Percentiles rank a stretch among this genome's conserved stretches.
Conservation (phyloP, 202 grass and related monocot species). For the Schoenoplectus triqueter region DNA sequence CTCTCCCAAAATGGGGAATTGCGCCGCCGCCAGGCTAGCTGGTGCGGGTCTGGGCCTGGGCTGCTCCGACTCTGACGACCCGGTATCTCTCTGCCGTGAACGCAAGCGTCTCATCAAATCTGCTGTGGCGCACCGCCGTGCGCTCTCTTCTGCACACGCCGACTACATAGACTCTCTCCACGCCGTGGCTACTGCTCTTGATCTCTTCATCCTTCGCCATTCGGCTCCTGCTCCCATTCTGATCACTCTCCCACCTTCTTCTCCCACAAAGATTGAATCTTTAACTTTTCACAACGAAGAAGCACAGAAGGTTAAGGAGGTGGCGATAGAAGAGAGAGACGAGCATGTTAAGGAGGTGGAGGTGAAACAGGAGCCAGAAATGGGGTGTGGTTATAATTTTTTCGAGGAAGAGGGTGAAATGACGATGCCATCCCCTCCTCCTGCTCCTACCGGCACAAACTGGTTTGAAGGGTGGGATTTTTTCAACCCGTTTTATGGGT, state of each 20-base stretch:
- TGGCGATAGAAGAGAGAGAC: constrained; percentile 34
- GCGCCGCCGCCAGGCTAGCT: constrained; percentile 80
- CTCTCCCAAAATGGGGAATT: constrained; percentile 68
- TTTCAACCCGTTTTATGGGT: constrained; percentile 84
- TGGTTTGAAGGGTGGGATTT: constrained; percentile 74
- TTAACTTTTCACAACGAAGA: constrained; percentile 32
- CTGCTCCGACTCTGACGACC: constrained; percentile 57
- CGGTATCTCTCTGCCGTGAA: constrained; percentile 77
- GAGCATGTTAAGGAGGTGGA: constrained; percentile 24
- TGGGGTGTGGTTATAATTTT: constrained; percentile 61
- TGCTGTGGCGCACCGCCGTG: constrained; percentile 67
- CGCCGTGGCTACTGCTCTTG: constrained; percentile 66
- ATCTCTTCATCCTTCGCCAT: constrained; percentile 80
- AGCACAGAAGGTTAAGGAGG: constrained; percentile 13
- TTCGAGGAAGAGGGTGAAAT: constrained; percentile 46
- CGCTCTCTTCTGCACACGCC: constrained; percentile 66
- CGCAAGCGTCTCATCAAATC: constrained; percentile 82
- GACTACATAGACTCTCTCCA: constrained; percentile 65
- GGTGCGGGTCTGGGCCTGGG: constrained; percentile 46
- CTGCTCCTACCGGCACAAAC: constrained; percentile 27
- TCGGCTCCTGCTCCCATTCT: constrained; percentile 79
- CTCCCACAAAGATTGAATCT: constrained; percentile 47
- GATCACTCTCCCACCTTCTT: constrained; percentile 71
- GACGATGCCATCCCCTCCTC: constrained; percentile 44
- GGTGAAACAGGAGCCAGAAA: constrained; percentile 35